Evolutionary conservation across 495 filamentous ascomycete genomes (phyloP).

Genomic region (Evernia prunastri): DNA sequence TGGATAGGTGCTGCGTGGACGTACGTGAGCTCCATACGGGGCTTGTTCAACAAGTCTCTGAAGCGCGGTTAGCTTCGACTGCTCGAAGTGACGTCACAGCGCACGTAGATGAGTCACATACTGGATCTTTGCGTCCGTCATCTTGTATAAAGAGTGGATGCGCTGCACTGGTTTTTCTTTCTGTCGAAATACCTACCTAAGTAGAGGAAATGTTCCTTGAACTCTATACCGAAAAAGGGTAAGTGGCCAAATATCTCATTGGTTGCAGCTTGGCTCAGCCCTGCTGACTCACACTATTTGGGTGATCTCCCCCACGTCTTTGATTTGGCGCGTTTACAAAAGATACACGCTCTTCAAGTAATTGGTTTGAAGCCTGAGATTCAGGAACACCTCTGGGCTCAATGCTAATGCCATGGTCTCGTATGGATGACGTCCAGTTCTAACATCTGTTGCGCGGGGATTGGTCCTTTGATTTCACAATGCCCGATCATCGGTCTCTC

Average conservation of each 20-base stretch:
- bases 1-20: constrained; percentile 29
- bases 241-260: no score
- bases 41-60: constrained; percentile 77
- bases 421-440: background rate
- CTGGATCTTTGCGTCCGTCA: constrained; percentile 76
- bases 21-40: constrained; percentile 73
- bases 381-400: background rate
- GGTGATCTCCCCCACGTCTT: background rate
- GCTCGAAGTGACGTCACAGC: constrained; percentile 23
- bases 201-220: no score
- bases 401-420: background rate
- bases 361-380: background rate
- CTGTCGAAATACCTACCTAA: no score
- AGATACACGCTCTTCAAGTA: constrained; percentile 10
- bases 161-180: constrained; percentile 6
- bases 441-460: background rate
- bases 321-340: constrained; percentile 17
- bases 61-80: constrained; percentile 28
- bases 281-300: constrained; percentile 6
- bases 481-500: constrained; percentile 21
- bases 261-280: constrained; percentile 5
- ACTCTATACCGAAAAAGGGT: no score
- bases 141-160: constrained; percentile 41
- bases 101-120: constrained; percentile 40
- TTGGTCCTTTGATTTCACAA: constrained; percentile 26